Conservation (phyloP, 75 land plant genomes). For the Sequoia sempervirens region DNA sequence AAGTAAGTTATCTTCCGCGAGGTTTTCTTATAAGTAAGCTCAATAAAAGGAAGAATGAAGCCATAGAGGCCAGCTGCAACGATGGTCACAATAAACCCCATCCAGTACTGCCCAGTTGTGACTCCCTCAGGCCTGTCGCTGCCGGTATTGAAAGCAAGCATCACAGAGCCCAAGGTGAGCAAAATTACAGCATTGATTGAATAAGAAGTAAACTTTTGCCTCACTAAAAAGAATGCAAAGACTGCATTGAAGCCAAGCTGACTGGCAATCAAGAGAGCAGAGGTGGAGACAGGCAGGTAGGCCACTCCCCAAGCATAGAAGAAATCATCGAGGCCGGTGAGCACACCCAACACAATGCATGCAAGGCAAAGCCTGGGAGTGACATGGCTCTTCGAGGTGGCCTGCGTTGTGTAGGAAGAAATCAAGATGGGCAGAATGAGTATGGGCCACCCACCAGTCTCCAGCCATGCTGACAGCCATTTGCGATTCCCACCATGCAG, state of each 20-base stretch:
- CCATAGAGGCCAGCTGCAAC: slow-evolving; percentile 23
- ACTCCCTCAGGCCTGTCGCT: slow-evolving; percentile 22
- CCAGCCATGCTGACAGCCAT: slow-evolving; percentile 40
- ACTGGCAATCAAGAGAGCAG: slow-evolving; percentile 18
- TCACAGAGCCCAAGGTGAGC: slow-evolving; percentile 18
- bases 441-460: slow-evolving; percentile 48
- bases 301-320: slow-evolving; percentile 47
- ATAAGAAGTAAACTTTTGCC: slow-evolving; percentile 18
- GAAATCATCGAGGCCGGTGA: slow-evolving; percentile 46
- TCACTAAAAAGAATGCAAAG: slow-evolving; percentile 23
- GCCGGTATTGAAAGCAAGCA: slow-evolving; percentile 14
- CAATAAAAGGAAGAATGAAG: slow-evolving; percentile 9
- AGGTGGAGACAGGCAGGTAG: slow-evolving; percentile 13
- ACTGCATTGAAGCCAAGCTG: slow-evolving; percentile 33
- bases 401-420: slow-evolving; percentile 11
- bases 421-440: slow-evolving; percentile 31
- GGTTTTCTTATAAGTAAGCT: slow-evolving; percentile 3
- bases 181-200: slow-evolving; percentile 21
- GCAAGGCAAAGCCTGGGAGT: slow-evolving; percentile 16
- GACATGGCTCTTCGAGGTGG: slow-evolving; percentile 16
- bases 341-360: slow-evolving; percentile 24
- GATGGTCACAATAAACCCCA: slow-evolving; percentile 17
- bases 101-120: slow-evolving; percentile 6
- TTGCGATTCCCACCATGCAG: slow-evolving; percentile 36
- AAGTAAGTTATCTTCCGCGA: neutral